Percentiles rank a stretch among this genome's conserved stretches.
These are phyloP conservation scores for Hypomyces perniciosus DNA, from an alignment of 2,329 filamentous ascomycete genomes.

Conservation along the genomic window DNA sequence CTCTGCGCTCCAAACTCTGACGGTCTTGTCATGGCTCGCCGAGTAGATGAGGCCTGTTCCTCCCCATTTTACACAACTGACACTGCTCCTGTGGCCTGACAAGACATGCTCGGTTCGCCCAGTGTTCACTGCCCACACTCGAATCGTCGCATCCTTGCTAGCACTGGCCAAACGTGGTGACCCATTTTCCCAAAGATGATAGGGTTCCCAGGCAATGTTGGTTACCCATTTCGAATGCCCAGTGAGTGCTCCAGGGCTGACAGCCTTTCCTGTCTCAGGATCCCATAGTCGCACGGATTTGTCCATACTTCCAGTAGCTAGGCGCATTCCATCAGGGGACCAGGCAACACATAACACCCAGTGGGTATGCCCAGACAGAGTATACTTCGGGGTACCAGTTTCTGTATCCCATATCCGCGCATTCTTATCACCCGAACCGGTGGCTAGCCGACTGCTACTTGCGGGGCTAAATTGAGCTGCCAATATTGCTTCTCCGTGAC, in stretches of 20 bases:
- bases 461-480: constrained; percentile 79
- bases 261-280: constrained; percentile 67
- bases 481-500: constrained; percentile 87
- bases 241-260: constrained; percentile 60
- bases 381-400: constrained; percentile 82
- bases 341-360: constrained; percentile 88
- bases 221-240: constrained; percentile 89
- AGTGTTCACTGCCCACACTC: constrained; percentile 78
- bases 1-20: constrained; percentile 81
- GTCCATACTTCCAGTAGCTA: constrained; percentile 91
- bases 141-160: constrained; percentile 82
- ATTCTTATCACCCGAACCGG: constrained; percentile 85
- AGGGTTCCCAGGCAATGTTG: constrained; percentile 87
- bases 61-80: constrained; percentile 91
- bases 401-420: constrained; percentile 93
- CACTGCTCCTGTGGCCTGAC: constrained; percentile 80
- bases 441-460: constrained; percentile 71
- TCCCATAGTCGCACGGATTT: constrained; percentile 89
- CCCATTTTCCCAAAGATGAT: constrained; percentile 71
- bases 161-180: constrained; percentile 76
- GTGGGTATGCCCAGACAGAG: constrained; percentile 77
- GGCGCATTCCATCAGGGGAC: constrained; percentile 72
- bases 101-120: constrained; percentile 75
- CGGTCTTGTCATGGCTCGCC: constrained; percentile 82
- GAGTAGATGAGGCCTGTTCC: constrained; percentile 82